Evolutionary conservation across 352 stramenopile genomes (phyloP), one percentile per base, ranked within the genome.

Genomic region (Pythium scleroteichum): DNA sequence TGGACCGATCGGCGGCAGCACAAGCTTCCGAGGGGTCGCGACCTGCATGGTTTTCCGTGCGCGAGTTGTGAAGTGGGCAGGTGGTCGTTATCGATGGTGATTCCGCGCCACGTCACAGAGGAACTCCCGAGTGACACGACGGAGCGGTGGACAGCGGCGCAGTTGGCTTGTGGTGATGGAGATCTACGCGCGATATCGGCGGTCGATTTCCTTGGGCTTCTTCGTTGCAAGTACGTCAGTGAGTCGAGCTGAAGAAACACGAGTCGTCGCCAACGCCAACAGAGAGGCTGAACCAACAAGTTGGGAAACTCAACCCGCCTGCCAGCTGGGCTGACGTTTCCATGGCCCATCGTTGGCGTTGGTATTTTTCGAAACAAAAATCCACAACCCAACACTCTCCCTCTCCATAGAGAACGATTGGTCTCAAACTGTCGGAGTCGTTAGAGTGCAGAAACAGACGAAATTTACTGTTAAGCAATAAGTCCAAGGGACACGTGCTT

Each of bases 1-100:
- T 49, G 80, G 78, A 8, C 76, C 69, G 39, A 90, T 79, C 12
- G 80, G 69, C 52, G 80, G 78, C 41, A 88, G 56, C 50, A 88
- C 76, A 38, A 87, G 72, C 51, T 73, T 78, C n/a, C 60, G 56
- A 9, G 64, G 59, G 1, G 60, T 51, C 19, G 63, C 66, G 23
- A 77, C 27, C 51, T 72, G 74, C 71, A 87, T 85, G 13, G 35
- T 63, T n/a, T n/a, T n/a, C n/a, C n/a, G n/a, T 17, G 33, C 16
- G 33, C 9, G 52, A 9, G 35, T 41, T 62, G 27, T 33, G 20
- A 39, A 39, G 14, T 14, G 33, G 33, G 8, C 8, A 39, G 33
- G 8, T 39, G 33, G 14, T 39, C 38, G 38, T 44, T 44, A n/a
- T 35, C 29, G 29, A 35, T 35, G 29, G 29, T 5, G 29, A 35